Evolutionary conservation across 2,329 filamentous ascomycete genomes (phyloP), one percentile per base, ranked within the genome.

Genomic region (Alternaria panax): DNA sequence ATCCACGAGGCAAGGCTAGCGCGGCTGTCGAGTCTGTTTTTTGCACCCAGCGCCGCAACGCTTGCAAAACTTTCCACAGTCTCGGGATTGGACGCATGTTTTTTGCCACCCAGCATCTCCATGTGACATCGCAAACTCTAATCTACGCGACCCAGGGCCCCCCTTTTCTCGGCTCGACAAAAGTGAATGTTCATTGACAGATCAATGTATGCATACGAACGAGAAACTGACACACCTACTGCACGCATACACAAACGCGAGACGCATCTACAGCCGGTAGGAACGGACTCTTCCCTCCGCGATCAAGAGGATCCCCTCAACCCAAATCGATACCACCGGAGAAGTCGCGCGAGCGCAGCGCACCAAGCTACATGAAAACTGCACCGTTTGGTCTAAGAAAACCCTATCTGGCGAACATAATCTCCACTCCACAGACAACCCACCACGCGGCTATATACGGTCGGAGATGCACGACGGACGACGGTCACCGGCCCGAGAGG

Each of bases 71-170:
- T 50, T 55, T 50, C 53, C 53, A 50, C 20, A 11, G 20, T 25
- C 14, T 41, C 36, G 53, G 53, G 24, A 14, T 25, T n/a, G n/a
- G 12, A 11, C 28, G 28, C 50, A 30, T 38, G 38, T 55, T 55
- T 50, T 55, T 45, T 55, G 53, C 53, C 53, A 50, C 43, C 43
- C 28, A 50, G 43, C 53, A 41, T 41, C 18, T 28, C 43, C 53
- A 55, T 55, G 53, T 42, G 25, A 5, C 43, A 20, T 41, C n/a
- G 16, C 42, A 54, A 54, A 50, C 45, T 42, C 45, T 41, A 41
- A 51, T 36, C n/a, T 36, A 54, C 22, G 24, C 36, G 16, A 27
- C 30, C 14, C 40, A 46, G 22, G 40, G 38, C 32, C 25, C 24
- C 27, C 51, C 51, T 41, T 54, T 25, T 34, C 28, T 32, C 40